Evolutionary conservation across 106 monocot species (phyloP).

Genomic region (Ottelia alismoides): DNA sequence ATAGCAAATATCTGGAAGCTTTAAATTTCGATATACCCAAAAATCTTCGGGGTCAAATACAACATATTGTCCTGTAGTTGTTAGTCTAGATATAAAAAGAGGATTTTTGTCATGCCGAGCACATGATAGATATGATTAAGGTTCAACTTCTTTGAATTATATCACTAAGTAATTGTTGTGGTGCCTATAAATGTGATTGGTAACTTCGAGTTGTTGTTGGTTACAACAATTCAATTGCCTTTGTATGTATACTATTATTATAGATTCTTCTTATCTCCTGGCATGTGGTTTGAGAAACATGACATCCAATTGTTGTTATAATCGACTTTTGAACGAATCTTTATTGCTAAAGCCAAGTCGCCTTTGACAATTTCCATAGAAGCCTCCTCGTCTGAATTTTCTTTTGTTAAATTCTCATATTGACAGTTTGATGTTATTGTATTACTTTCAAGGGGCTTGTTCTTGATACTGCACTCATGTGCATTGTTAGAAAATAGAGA

Average conservation of each 20-base stretch:
- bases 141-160: not conserved
- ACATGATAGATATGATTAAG: conserved; percentile 1
- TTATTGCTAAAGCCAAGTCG: no score
- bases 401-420: no score
- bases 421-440: no score
- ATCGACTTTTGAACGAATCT: no score
- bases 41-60: conserved; percentile 3
- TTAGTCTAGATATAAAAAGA: no score
- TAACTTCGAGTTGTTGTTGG: not conserved
- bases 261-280: not conserved
- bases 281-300: not conserved
- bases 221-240: not conserved
- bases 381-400: no score
- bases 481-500: no score
- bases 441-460: no score
- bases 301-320: no score
- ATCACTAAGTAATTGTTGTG: not conserved
- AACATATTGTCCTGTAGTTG: not conserved
- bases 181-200: not conserved
- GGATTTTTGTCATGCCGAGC: not conserved
- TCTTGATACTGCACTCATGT: no score
- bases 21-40: conserved; percentile 4
- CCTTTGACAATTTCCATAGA: no score
- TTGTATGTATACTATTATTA: not conserved
- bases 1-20: not conserved